Conservation (phyloP, 768 basidiomycete genomes). For the Naganishia antarctica region DNA sequence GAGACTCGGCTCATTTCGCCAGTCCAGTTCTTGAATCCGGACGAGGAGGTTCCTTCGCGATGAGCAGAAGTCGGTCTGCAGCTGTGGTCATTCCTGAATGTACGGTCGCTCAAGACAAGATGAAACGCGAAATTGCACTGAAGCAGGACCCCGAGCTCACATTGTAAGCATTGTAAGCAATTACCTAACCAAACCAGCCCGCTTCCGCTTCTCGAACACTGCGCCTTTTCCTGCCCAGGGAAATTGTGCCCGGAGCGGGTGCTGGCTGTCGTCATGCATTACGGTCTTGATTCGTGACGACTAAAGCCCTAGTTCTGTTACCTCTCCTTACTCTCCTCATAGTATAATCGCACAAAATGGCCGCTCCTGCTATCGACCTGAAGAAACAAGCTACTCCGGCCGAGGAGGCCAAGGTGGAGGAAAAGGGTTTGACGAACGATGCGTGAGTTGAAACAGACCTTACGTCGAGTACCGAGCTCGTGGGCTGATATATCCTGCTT, state of each 20-base stretch:
- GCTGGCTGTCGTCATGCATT: constrained; percentile 18
- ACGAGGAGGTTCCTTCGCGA: too few relatives aligned
- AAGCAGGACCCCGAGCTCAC: too few relatives aligned
- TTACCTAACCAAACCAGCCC: not conserved
- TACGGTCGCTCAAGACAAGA: not conserved
- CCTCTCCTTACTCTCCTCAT: not conserved
- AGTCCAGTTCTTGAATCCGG: too few relatives aligned
- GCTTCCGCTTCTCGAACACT: constrained; percentile 19
- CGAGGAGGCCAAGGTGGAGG: constrained; percentile 37
- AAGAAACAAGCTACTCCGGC: constrained; percentile 37
- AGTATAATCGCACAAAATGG: constrained; percentile 7
- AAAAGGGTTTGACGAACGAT: constrained; percentile 48
- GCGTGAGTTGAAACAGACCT: constrained; percentile 34
- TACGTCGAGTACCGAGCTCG: too few relatives aligned
- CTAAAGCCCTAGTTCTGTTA: not conserved
- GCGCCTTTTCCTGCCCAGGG: constrained; percentile 16
- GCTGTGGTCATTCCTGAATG: too few relatives aligned
- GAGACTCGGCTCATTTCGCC: constrained; percentile 4
- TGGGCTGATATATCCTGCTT: too few relatives aligned
- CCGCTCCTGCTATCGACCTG: constrained; percentile 16
- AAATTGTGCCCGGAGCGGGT: too few relatives aligned
- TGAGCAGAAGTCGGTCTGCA: too few relatives aligned
- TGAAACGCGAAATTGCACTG: too few relatives aligned
- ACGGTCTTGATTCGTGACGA: not conserved
- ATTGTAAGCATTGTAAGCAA: constrained; percentile 3